These are phyloP conservation scores for Aspergillus viridinutans DNA, from an alignment of 2,329 filamentous ascomycete genomes.

Conservation along the genomic window DNA sequence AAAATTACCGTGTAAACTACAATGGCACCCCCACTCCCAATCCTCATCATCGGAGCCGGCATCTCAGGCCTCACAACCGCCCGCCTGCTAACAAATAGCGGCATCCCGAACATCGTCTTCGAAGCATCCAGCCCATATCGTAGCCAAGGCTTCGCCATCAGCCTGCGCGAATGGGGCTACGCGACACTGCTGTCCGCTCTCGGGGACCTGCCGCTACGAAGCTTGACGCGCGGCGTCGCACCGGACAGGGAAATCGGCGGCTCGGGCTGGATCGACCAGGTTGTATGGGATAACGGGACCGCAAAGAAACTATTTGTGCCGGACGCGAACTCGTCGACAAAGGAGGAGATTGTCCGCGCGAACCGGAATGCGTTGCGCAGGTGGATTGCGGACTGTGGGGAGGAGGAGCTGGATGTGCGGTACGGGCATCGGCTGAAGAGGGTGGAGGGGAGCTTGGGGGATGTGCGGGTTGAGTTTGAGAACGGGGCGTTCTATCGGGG, in stretches of 20 bases:
- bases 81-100: too few species aligned
- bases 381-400: slow-evolving; percentile 9
- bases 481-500: slow-evolving; percentile 6
- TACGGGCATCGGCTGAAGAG: slow-evolving; percentile 3
- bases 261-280: slow-evolving; percentile 10
- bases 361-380: slow-evolving; percentile 8
- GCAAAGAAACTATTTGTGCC: slow-evolving; percentile 1
- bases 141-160: slow-evolving; percentile 10
- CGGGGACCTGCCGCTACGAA: slow-evolving; percentile 2
- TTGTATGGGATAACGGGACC: slow-evolving; percentile 7
- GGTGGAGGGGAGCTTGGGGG: background rate
- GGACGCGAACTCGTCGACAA: background rate
- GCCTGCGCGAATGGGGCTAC: slow-evolving; percentile 8
- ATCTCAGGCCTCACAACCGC: too few species aligned
- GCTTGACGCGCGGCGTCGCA: slow-evolving; percentile 3
- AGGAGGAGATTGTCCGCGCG: slow-evolving; percentile 2
- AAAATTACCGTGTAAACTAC: too few species aligned
- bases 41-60: too few species aligned
- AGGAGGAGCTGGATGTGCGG: slow-evolving; percentile 7
- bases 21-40: too few species aligned
- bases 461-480: slow-evolving; percentile 2
- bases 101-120: too few species aligned
- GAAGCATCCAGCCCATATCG: background rate
- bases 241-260: slow-evolving; percentile 9
- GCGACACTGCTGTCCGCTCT: slow-evolving; percentile 1